Base-by-base conservation (phyloP, 352 stramenopile species). In the Aphanomyces euteiches region DNA sequence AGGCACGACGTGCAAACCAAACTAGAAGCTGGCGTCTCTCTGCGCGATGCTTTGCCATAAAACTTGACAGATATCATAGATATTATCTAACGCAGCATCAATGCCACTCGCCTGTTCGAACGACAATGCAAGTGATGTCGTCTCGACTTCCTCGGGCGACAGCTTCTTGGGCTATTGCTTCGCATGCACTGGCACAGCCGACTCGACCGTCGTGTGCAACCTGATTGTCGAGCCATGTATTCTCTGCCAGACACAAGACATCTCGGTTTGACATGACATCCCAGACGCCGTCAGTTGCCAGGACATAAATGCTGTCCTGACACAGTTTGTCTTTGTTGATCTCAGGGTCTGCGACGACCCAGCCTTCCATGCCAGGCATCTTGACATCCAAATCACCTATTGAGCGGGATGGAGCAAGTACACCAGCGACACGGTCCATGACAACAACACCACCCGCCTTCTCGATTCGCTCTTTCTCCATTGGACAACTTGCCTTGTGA, bases 301-400 rank as follows among this genome's bases (percentile, higher is more conserved):
- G 75, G 10, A 93, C 68, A 19, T 91, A 67, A 21, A 79, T 79
- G 54, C 72, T 88, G 19, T 70, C 41, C 41, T 74, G 77, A 13
- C 77, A 61, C 56, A 93, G 64, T 47, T 75, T 74, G 28, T 73
- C 78, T 63, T 80, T 74, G 15, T 73, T 75, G 58, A 93, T 82
- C 73, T 92, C 83, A 5, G 84, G 84, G 40, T 80, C 89, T 15
- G 84, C 67, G 43, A 93, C 85, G 39, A 92, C 83, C 84, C 83
- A 92, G 57, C 84, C 79, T 45, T 80, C 73, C 85, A 93, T 92
- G 45, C 78, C 79, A 15, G 74, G 73, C 41, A 77, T 76, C 69
- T 93, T 93, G 76, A 92, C 79, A 63, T 92, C 85, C n/a, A 92
- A 83, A 59, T 96, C 89, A 19, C 89, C 88, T 38, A 96, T 89